phyloP scores from a whole-genome alignment of 371 early-diverging fungal genomes.

The Dichotomocladium elegans region DNA sequence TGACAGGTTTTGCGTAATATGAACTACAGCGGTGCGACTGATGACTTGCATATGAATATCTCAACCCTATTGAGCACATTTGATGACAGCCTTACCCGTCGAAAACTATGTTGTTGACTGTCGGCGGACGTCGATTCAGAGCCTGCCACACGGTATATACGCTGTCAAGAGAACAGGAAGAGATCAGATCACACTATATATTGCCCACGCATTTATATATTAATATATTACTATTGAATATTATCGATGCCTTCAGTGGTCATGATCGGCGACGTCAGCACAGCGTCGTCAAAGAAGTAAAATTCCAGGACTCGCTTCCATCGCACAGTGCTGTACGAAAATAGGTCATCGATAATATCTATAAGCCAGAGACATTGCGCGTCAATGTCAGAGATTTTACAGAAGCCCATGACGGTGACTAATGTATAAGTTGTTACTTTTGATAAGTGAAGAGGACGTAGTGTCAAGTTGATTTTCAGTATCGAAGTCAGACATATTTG shows the following conservation, averaged over 20 bases:
- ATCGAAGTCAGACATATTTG: constrained; percentile 29
- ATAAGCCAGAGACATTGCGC: no score
- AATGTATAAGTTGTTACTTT: no score
- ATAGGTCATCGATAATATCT: constrained; percentile 42
- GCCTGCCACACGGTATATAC: constrained; percentile 63
- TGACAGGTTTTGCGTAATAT: constrained; percentile 42
- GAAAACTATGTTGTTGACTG: constrained; percentile 53
- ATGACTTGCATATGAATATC: constrained; percentile 4
- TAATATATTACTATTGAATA: constrained; percentile 50
- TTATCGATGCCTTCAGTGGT: constrained; percentile 53
- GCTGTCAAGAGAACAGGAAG: constrained; percentile 13
- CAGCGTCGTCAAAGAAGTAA: constrained; percentile 39
- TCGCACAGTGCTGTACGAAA: constrained; percentile 38
- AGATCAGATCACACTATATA: background rate
- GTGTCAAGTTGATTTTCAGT: constrained; percentile 27
- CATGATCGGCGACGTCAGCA: constrained; percentile 49
- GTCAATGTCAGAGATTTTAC: no score
- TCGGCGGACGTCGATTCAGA: constrained; percentile 53
- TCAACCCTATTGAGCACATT: no score
- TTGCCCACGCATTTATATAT: no score
- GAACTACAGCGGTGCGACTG: constrained; percentile 49
- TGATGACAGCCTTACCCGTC: constrained; percentile 33
- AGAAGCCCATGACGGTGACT: no score
- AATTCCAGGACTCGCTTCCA: constrained; percentile 38
- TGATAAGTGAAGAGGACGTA: constrained; percentile 26